phyloP scores from a whole-genome alignment of 192 early-diverging fungal species.

The Spinellus fusiger region DNA sequence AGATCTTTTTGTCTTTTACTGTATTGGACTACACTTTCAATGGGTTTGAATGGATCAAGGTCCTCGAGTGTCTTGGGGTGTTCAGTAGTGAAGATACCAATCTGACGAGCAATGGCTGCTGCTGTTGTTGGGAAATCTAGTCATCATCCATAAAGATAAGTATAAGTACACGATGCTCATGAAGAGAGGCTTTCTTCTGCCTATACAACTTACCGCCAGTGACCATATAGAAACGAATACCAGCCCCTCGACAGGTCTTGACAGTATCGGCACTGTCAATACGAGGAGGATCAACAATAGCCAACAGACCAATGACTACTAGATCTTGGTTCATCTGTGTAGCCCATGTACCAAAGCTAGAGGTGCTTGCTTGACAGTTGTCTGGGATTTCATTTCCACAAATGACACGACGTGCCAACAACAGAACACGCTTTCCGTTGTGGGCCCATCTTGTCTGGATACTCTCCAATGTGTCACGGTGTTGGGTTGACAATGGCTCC shows the following conservation, averaged over 20 bases:
- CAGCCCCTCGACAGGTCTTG: constrained; percentile 52
- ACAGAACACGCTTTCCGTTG: constrained; percentile 54
- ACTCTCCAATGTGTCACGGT: constrained; percentile 26
- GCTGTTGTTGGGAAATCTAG: constrained; percentile 69
- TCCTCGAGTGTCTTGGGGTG: constrained; percentile 31
- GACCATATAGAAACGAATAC: constrained; percentile 81
- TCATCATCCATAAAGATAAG: not conserved
- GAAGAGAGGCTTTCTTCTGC: not conserved
- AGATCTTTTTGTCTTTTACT: too few species aligned
- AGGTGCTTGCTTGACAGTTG: constrained; percentile 1
- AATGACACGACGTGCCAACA: constrained; percentile 23
- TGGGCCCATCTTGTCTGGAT: constrained; percentile 50
- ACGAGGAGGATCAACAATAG: constrained; percentile 83
- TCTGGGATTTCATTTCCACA: constrained; percentile 1
- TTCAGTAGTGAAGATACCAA: constrained; percentile 60
- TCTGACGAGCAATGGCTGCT: constrained; percentile 69
- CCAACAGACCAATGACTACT: constrained; percentile 67
- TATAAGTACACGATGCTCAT: not conserved
- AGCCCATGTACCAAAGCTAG: constrained; percentile 21
- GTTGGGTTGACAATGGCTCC: constrained; percentile 34
- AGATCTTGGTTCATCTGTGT: constrained; percentile 41
- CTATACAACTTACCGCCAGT: constrained; percentile 62
- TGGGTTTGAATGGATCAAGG: constrained; percentile 7
- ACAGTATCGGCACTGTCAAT: constrained; percentile 65
- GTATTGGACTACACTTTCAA: constrained; percentile 3